Evolutionary conservation across 768 basidiomycete species (phyloP).

Genomic region (Lactarius sp.): DNA sequence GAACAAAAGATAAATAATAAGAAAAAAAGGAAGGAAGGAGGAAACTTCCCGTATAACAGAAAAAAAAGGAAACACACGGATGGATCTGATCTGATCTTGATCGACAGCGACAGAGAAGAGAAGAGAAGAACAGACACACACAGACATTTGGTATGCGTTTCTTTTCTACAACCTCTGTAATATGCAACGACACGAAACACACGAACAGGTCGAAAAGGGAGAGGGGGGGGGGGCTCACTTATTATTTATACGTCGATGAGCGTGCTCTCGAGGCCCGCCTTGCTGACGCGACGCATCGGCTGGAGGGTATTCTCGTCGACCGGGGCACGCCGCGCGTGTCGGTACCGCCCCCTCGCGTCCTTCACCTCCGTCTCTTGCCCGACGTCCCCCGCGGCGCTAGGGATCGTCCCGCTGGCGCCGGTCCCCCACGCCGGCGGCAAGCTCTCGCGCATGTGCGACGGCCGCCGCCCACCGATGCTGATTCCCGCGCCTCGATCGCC

Average conservation of each 20-base stretch:
- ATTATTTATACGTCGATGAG: background rate
- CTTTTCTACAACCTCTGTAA: too few relatives aligned
- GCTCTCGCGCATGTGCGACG: constrained; percentile 69
- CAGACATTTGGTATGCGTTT: too few relatives aligned
- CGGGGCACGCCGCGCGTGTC: constrained; percentile 82
- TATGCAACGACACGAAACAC: constrained; percentile 3
- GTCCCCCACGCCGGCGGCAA: constrained; percentile 52
- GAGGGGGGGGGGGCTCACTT: background rate
- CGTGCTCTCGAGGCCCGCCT: constrained; percentile 81
- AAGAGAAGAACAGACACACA: too few relatives aligned
- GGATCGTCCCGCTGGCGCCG: constrained; percentile 22
- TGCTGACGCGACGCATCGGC: constrained; percentile 85
- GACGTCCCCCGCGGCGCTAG: constrained; percentile 51
- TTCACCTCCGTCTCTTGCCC: constrained; percentile 87
- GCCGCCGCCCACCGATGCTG: constrained; percentile 43
- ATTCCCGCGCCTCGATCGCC: constrained; percentile 31
- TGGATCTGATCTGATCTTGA: too few relatives aligned
- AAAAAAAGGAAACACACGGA: too few relatives aligned
- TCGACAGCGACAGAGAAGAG: too few relatives aligned
- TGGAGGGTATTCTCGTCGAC: constrained; percentile 86
- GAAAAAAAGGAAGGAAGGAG: too few relatives aligned
- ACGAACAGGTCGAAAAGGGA: background rate
- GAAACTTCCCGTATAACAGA: too few relatives aligned
- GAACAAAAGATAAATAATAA: too few relatives aligned
- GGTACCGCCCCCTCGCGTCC: constrained; percentile 78